phyloP scores from a whole-genome alignment of 805 yeast species.

The Zygoascus biomembranicola region DNA sequence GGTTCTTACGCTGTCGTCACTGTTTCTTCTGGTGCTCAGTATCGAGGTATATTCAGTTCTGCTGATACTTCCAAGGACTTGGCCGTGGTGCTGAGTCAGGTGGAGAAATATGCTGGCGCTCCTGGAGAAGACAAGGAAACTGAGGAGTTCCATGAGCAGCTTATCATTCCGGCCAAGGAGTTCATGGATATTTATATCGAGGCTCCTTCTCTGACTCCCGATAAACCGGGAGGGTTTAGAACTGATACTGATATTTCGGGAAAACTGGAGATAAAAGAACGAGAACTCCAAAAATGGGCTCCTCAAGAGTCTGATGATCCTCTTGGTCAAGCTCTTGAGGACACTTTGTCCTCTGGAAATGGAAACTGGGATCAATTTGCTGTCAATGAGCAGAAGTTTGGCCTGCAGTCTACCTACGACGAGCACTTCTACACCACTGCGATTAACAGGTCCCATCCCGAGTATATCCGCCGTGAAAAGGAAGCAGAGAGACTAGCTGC shows the following conservation, averaged over 20 bases:
- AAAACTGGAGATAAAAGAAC: conserved; percentile 37
- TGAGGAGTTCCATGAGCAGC: conserved; percentile 30
- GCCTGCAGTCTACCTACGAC: conserved; percentile 74
- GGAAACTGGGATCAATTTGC: conserved; percentile 86
- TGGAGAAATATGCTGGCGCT: conserved; percentile 35
- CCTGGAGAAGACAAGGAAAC: conserved; percentile 30
- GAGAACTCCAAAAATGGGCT: conserved; percentile 78
- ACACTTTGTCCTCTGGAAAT: conserved; percentile 10
- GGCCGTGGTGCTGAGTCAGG: conserved; percentile 48
- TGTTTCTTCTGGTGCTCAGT: conserved; percentile 50
- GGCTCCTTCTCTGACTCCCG: conserved; percentile 31
- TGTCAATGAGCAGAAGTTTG: conserved; percentile 82
- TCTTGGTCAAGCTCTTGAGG: conserved; percentile 30
- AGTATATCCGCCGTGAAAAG: conserved; percentile 52
- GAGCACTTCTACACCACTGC: conserved; percentile 84
- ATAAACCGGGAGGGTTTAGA: conserved; percentile 39
- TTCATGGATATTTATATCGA: conserved; percentile 41
- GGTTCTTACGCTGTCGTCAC: conserved; percentile 54
- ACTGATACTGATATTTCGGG: conserved; percentile 83
- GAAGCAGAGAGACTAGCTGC: conserved; percentile 73
- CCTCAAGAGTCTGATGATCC: conserved; percentile 47
- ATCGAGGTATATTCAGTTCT: conserved; percentile 51
- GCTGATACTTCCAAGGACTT: conserved; percentile 38
- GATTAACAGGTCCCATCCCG: conserved; percentile 62
- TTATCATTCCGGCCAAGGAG: conserved; percentile 43